Percentiles rank a stretch among this genome's conserved stretches.
Conservation (phyloP, 305 asterid species). For the Fraxinus nigra region DNA sequence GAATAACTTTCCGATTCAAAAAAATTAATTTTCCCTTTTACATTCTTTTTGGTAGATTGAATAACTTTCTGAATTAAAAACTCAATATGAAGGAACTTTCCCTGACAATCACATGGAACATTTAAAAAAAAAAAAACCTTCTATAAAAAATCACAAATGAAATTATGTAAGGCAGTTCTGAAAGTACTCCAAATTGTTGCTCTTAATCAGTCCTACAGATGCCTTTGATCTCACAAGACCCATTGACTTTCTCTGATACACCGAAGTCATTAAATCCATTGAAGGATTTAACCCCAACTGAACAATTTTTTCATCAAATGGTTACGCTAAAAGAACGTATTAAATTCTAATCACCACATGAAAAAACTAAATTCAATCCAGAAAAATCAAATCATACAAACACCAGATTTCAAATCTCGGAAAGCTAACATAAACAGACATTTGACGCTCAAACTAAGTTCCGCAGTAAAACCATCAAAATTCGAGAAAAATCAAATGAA, state of each 20-base stretch:
- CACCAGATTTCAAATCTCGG: slow-evolving; percentile 34
- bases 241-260: not conserved
- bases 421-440: not conserved
- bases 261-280: not conserved
- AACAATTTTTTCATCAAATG: not conserved
- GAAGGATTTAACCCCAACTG: not conserved
- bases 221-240: not conserved
- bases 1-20: not conserved
- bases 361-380: not conserved
- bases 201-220: not conserved
- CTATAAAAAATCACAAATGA: not conserved
- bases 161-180: slow-evolving; percentile 8
- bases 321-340: not conserved
- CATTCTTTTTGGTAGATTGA: slow-evolving; percentile 16
- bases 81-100: not conserved
- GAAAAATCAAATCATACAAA: slow-evolving; percentile 5
- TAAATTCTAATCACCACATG: not conserved
- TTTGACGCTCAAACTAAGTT: not conserved
- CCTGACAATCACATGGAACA: not conserved
- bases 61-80: slow-evolving; percentile 7
- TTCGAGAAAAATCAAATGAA: not conserved
- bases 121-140: not conserved
- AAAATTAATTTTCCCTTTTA: slow-evolving; percentile 10
- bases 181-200: not conserved
- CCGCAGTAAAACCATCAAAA: slow-evolving; percentile 4